Base-by-base conservation (phyloP, 352 stramenopile genomes). In the Phytophthora citrophthora region DNA sequence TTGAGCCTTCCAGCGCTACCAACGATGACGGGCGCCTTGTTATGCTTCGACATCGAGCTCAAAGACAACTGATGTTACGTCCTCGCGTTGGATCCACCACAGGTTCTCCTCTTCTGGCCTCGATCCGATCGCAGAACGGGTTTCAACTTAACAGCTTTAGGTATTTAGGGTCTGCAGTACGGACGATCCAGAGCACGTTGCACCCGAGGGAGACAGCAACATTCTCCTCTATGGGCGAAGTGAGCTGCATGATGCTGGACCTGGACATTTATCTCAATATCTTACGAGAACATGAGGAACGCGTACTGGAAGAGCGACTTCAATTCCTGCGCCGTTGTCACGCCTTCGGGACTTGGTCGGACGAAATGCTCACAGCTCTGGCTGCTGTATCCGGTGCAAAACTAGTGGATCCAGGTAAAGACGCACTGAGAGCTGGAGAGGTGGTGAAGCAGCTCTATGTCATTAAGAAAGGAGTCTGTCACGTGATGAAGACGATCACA, bases 381-480 rank as follows among this genome's bases (percentile, higher is more conserved):
- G 83, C 77, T 1, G 77, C 72, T 0, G 61, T 83, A 8, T 87
- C 83, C 0, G 72, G 79, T 4, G 66, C 76, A 6, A 76, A 82
- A 41, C 41, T 90, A 12, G 79, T 88, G 31, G 79, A 90, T 11
- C 83, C 83, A 0, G 76, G 64, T 27, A 77, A 72, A 36, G 72
- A 88, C 15, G 70, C 88, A 0, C 48, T 92, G 51, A 74, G 68
- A 40, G 43, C 76, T n/a, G 83, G 77, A 0, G 79, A 90, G 12
- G 64, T 89, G 15, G 81, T 90, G 18, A 76, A 79, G 39, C 77
- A 90, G 61, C 76, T 92, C 13, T 85, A 70, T 41, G 57, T 92
- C 29, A 83, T 92, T 64, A 83, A 84, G 63, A 75, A 80, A 23
- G 83, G 83, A 6, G 81, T 92, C 8, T 92, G 83, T 53, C 79